These are phyloP conservation scores for Kingdonia uniflora DNA, from an alignment of 164 flowering plant species.

Conservation along the genomic window DNA sequence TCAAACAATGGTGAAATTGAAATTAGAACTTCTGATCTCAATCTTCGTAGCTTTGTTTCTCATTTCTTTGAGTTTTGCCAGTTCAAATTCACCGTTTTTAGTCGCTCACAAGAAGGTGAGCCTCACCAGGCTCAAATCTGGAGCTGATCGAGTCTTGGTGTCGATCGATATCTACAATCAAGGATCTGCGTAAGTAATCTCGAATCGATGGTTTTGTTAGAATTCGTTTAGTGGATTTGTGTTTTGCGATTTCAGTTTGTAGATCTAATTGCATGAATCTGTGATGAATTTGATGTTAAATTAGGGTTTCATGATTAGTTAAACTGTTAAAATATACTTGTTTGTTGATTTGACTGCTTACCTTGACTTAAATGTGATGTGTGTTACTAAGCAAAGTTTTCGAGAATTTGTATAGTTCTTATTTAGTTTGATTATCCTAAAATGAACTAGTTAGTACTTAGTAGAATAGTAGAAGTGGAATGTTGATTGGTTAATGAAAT, in stretches of 20 bases:
- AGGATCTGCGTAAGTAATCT: conserved; percentile 57
- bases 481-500: too few relatives aligned
- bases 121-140: conserved; percentile 65
- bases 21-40: conserved; percentile 8
- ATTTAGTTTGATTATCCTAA: too few relatives aligned
- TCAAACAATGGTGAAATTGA: conserved; percentile 15
- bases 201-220: conserved; percentile 7
- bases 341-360: too few relatives aligned
- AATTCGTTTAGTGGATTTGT: background rate
- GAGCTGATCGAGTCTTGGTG: conserved; percentile 70
- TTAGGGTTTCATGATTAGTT: too few relatives aligned
- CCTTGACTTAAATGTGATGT: too few relatives aligned
- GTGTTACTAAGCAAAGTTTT: too few relatives aligned
- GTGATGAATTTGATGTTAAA: too few relatives aligned
- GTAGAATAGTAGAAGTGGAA: too few relatives aligned
- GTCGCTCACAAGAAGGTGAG: conserved; percentile 89
- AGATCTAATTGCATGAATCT: background rate
- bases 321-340: too few relatives aligned
- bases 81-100: conserved; percentile 64
- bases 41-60: conserved; percentile 15
- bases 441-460: too few relatives aligned
- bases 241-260: background rate
- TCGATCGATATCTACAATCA: conserved; percentile 81
- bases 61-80: conserved; percentile 24
- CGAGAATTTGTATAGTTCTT: too few relatives aligned